A percentile compares a stretch with the other conserved stretches of the same genome.
These are phyloP conservation scores for Rhynchosporium secalis DNA, from an alignment of 2,329 filamentous ascomycete genomes.

Conservation along the genomic window DNA sequence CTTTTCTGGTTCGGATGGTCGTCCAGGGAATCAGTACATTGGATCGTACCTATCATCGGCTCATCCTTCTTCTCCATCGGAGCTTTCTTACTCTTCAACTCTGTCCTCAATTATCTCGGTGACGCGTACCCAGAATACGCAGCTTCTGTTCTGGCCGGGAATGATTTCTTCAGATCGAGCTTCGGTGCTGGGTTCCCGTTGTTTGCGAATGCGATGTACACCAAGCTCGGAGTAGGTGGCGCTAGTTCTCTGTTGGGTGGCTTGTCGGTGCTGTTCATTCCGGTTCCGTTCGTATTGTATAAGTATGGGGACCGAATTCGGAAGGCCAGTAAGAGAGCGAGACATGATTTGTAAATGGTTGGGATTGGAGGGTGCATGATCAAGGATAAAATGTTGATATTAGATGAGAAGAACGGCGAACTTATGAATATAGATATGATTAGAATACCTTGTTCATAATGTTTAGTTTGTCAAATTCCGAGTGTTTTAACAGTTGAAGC, in stretches of 20 bases:
- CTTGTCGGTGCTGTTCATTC: constrained; percentile 37
- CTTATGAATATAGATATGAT: neutral
- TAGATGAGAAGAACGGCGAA: neutral
- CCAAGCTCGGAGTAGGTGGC: constrained; percentile 40
- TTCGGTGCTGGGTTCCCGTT: constrained; percentile 43
- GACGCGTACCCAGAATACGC: constrained; percentile 44
- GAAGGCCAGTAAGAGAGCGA: constrained; percentile 30
- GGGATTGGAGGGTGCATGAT: neutral
- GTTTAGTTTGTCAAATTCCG: neutral
- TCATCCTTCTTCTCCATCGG: constrained; percentile 45
- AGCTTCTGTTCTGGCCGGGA: constrained; percentile 43
- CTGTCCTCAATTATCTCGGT: constrained; percentile 46
- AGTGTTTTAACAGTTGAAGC: too few species aligned
- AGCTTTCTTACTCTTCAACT: constrained; percentile 49
- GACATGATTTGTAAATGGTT: constrained; percentile 29
- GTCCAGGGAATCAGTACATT: constrained; percentile 50
- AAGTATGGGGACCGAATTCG: constrained; percentile 32
- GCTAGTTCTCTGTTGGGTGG: constrained; percentile 40
- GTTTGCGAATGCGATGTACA: constrained; percentile 40
- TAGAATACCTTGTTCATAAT: neutral
- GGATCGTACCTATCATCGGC: constrained; percentile 58
- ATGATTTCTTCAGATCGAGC: constrained; percentile 41
- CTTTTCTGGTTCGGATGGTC: constrained; percentile 60
- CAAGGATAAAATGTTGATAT: neutral
- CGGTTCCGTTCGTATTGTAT: constrained; percentile 34